Evolutionary conservation across 768 basidiomycete species (phyloP).

Genomic region (Cystofilobasidium capitatum): DNA sequence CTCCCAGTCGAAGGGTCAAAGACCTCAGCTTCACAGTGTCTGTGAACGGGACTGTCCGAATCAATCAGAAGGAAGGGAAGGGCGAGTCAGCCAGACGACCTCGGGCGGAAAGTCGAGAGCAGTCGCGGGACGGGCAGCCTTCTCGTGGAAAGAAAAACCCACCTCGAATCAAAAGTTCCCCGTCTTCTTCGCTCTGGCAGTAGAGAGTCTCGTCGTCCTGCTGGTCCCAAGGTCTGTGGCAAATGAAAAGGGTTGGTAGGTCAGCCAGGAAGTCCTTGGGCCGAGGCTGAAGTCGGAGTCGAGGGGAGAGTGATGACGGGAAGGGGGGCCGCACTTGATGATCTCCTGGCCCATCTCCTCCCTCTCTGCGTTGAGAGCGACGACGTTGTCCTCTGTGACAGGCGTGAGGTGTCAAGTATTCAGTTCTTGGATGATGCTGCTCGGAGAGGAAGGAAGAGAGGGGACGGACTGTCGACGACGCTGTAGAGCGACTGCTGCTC

Average conservation of each 20-base stretch:
- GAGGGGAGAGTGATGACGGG: background rate
- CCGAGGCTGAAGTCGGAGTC: background rate
- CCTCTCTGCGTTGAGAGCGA: slow-evolving; percentile 21
- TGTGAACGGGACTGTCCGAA: slow-evolving; percentile 16
- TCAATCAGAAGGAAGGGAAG: too few species aligned
- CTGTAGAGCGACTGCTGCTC: slow-evolving; percentile 23
- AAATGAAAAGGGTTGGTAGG: background rate
- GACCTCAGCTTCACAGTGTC: slow-evolving; percentile 24
- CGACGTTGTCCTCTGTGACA: slow-evolving; percentile 16
- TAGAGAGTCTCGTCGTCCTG: slow-evolving; percentile 19
- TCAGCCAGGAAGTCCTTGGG: background rate
- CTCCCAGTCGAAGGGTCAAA: slow-evolving; percentile 11
- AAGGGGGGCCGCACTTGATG: slow-evolving; percentile 19
- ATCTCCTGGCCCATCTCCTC: slow-evolving; percentile 21
- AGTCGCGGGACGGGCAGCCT: too few species aligned
- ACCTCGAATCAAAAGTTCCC: slow-evolving; percentile 25
- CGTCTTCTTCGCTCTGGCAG: slow-evolving; percentile 25
- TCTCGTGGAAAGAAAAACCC: too few species aligned
- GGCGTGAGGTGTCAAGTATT: background rate
- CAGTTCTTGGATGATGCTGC: background rate
- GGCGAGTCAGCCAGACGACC: too few species aligned
- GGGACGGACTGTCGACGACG: slow-evolving; percentile 13
- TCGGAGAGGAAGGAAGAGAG: background rate
- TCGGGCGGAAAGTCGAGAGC: too few species aligned
- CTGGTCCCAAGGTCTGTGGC: slow-evolving; percentile 12